Evolutionary conservation across 208 protist genomes (phyloP), one percentile per base, ranked within the genome.

Genomic region (Leishmania gerbilli): DNA sequence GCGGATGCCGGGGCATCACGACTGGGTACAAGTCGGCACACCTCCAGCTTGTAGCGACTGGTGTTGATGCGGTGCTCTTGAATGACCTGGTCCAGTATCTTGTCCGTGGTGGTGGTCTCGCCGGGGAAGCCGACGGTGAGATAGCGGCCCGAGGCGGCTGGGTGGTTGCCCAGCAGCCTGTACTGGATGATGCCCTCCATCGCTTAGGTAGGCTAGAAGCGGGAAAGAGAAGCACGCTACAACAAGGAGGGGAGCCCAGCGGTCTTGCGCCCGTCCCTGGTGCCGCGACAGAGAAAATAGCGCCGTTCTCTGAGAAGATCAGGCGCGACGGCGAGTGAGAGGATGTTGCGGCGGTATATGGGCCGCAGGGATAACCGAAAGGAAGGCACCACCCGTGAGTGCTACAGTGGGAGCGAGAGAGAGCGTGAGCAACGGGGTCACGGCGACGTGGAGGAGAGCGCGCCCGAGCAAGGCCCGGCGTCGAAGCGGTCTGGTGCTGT

Each of bases 171-270:
- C 5, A 97, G 72, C 11, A 97, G 79, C 31, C 91, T 82, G 71
- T 95, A 97, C 84, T 92, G 93, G 58, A 97, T 84, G 3, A 97
- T 87, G 21, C 91, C 90, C 84, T 97, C 91, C 79, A 90, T 91
- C 7, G 27, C 27, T 31, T 47, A 31, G 2, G 40, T 27, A 53
- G 8, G 47, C 47, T 3, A 31, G 42, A 55, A 15, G 68, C 68
- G 7, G 34, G 42, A 15, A 45, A 34, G 67, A 27, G 19, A 47
- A 17, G 51, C 51, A 21, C 17, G 4, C 51, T 0, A 31, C 3
- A 45, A 34, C 21, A 37, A 53, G 13, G 1, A 74, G 24, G 51
- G 31, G 17, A 31, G 13, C 27, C 9, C 27, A 51, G 24, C 8
- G 55, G 11, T 24, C 21, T 27, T 37, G 27, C 69, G 2, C 47